Base-by-base conservation (phyloP, 2,329 filamentous ascomycete species). In the Colletotrichum sp. region DNA sequence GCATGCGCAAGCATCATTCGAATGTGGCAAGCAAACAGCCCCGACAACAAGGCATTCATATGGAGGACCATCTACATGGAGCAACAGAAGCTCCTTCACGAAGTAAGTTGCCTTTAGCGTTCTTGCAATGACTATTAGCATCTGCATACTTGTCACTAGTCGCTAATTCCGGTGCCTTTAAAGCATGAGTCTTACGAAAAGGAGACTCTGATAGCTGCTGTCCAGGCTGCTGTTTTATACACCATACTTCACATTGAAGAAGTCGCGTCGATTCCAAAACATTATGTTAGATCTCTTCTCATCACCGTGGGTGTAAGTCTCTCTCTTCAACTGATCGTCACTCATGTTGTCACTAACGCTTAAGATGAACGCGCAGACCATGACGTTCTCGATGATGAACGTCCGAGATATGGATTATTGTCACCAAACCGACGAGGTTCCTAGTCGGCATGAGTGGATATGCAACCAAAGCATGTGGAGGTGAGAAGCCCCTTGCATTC, bases 81-180 rank as follows among this genome's bases (percentile, higher is more conserved):
- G 10, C 58, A 61, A 61, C 58, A 61, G 1, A 61, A 61, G 28
- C 58, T 61, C 4, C 28, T 61, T 32, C 58, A 61, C 18, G 58
- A 61, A 30, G 58, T 61, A 61, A 61, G 58, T 13, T 30, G 28
- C 4, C 2, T 10, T 30, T 9, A 4, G 2, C 10, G 1, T 3
- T 10, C 10, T 3, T 14, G 18, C 0, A 21, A 61, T 26, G 18
- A 34, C 10, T 16, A 0, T 13, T 3, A 0, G 55, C 24, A 14
- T 58, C 0, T 9, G 2, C 7, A 28, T 12, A 2, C 55, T 58
- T 1, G 21, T 43, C 0, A 43, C 18, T 43, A 0, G 2, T 58
- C 1, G 24, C 28, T 32, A 32, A 61, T 30, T 61, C 18, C 3
- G 28, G 3, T 26, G 1, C 10, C 26, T 28, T 0, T 32, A 0